phyloP scores from a whole-genome alignment of 345 rosid species.

The Firmiana major region DNA sequence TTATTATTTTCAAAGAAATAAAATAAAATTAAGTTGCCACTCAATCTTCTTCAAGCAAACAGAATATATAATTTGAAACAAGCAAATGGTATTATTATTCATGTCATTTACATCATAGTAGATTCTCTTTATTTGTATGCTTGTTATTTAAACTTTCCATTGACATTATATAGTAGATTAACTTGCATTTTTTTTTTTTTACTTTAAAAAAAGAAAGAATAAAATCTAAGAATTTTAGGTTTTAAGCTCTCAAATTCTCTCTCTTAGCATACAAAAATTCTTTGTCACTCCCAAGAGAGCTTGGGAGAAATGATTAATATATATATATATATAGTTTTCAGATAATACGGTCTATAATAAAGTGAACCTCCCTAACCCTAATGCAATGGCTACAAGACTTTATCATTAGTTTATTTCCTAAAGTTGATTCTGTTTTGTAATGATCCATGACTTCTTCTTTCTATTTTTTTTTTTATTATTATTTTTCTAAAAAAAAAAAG shows the following conservation, averaged over 20 bases:
- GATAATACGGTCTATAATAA: neutral
- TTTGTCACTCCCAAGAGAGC: neutral
- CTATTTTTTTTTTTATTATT: neutral
- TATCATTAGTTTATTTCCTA: slow-evolving; percentile 6
- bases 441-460: neutral
- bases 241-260: neutral
- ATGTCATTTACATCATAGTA: no score
- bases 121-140: no score
- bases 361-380: neutral
- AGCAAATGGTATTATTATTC: neutral
- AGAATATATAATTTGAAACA: neutral
- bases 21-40: no score
- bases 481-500: neutral
- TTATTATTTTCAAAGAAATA: no score
- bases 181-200: neutral
- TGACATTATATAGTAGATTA: neutral
- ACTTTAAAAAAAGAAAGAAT: neutral
- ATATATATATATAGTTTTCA: no score
- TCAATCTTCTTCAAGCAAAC: no score
- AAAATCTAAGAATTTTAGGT: slow-evolving; percentile 3
- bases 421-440: slow-evolving; percentile 8
- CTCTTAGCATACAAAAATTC: neutral
- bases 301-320: neutral
- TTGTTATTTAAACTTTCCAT: neutral
- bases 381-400: slow-evolving; percentile 1